Evolutionary conservation across 169 alveolate species (phyloP), one percentile per base, ranked within the genome.

Genomic region (Plasmodium ovale): DNA sequence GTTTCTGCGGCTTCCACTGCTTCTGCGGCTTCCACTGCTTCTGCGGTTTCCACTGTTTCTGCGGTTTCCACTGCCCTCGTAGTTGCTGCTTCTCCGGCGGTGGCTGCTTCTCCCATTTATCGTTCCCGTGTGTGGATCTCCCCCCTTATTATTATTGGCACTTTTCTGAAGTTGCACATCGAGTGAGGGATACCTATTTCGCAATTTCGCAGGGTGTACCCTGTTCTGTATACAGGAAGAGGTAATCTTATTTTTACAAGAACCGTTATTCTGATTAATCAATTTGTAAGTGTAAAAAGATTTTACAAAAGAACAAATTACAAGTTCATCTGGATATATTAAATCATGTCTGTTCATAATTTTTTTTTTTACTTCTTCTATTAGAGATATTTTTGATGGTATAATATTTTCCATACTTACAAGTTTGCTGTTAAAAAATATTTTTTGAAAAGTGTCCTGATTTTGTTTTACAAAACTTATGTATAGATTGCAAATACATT

Each of bases 231-330:
- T n/a, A n/a, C n/a, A n/a, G n/a, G n/a, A n/a, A n/a, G n/a, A n/a
- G n/a, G n/a, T n/a, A n/a, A n/a, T n/a, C n/a, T n/a, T n/a, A n/a
- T 19, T 54, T 54, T 19, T 54, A 4, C 1, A 1, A 54, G 16
- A 16, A 1, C 21, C 14, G 27, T 67, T 67, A 21, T 67, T 25
- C 10, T 5, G 12, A 21, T 21, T 39, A 3, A 39, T 4, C 10
- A 19, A 14, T 60, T 33, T 54, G 64, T 31, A 72, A 2, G 51
- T 35, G 31, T 72, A 72, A 60, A 54, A 72, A 44, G 53, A 72
- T 44, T 72, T 53, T 6, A 72, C 87, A 44, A 54, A 72, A 10
- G 87, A 72, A 27, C 69, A 72, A 54, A 72, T 54, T 16, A 72
- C 35, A 5, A 33, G 59, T 42, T 72, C 87, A 16, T 72, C 87